Evolutionary conservation across 129 eudicot genomes (phyloP).

Genomic region (Apium graveolens): DNA sequence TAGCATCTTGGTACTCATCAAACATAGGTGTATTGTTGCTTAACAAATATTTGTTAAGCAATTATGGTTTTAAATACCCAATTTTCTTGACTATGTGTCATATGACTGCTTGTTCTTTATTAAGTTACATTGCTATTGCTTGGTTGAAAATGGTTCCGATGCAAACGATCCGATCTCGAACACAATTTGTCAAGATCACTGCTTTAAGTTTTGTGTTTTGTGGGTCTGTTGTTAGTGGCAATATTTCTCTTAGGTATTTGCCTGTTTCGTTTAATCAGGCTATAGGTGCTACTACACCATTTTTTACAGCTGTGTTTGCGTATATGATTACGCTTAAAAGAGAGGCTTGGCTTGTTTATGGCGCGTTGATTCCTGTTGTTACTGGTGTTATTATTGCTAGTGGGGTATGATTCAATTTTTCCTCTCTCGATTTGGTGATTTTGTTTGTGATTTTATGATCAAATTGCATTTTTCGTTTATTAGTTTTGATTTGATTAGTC

Average conservation of each 20-base stretch:
- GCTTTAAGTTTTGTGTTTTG: conserved; percentile 58
- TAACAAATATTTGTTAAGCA: conserved; percentile 65
- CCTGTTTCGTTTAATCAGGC: conserved; percentile 94
- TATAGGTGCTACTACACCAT: conserved; percentile 89
- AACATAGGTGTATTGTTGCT: conserved; percentile 76
- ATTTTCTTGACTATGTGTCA: conserved; percentile 85
- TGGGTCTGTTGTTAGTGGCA: conserved; percentile 90
- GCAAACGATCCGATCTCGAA: conserved; percentile 61
- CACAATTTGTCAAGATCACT: conserved; percentile 61
- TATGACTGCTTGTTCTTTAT: conserved; percentile 77
- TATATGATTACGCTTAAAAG: conserved; percentile 67
- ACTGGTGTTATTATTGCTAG: conserved; percentile 85
- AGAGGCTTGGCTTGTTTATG: conserved; percentile 70
- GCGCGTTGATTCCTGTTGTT: conserved; percentile 75
- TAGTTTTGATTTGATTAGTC: background rate
- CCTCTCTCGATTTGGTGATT: background rate
- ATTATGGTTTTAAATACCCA: conserved; percentile 77
- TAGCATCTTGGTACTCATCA: conserved; percentile 77
- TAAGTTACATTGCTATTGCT: conserved; percentile 71
- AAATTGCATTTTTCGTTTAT: background rate
- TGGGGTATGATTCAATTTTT: conserved; percentile 42
- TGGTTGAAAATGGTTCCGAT: conserved; percentile 85
- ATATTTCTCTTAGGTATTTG: conserved; percentile 64
- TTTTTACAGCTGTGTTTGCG: conserved; percentile 89
- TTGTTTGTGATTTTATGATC: background rate